Base-by-base conservation (phyloP, 176 grass and related monocot genomes). In the Zoysia japonica region DNA sequence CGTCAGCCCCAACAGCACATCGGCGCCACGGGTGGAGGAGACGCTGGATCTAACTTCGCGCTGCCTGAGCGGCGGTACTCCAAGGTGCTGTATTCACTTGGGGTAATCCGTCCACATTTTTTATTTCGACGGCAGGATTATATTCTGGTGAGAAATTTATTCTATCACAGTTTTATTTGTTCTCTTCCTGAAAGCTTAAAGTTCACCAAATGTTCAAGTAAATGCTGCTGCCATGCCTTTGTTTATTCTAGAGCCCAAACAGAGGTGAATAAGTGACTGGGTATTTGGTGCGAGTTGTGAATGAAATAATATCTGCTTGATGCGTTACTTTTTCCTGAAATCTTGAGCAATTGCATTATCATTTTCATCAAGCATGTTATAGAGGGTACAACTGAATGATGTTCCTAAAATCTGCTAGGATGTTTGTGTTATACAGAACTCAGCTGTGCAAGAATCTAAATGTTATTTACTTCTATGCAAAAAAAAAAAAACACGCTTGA, bases 21-120 rank as follows among this genome's bases (percentile, higher is more conserved):
- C 28, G 28, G 80, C n/a, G 79, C 79, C 2, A 61, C 46, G 19
- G 38, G 52, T 6, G 77, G 10, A 0, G 84, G 80, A 37, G 84
- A 56, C n/a, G 69, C 47, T 7, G 81, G 82, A 48, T 60, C 15
- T 12, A 80, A 52, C 45, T 40, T 54, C 63, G 79, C 49, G 43
- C 62, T 98, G 84, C 88, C 92, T 4, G 96, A 99, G 79, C 87
- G 74, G 79, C 96, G 93, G 67, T 90, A 66, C 77, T 55, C 86
- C 44, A 91, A 82, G 67, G 88, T 96, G 69, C 69, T 99, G 36
- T 84, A 96, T 43, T 89, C 88, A 53, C 77, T 99, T 28, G 84
- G 96, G 92, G 68, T 90, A 99, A 67, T 91, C 92, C 13, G 92
- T 99, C 46, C 84, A 99, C 74, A 86, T 99, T 79, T 82, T 99